Conservation (phyloP, 495 filamentous ascomycete genomes). For the Tuber umbilicatum region DNA sequence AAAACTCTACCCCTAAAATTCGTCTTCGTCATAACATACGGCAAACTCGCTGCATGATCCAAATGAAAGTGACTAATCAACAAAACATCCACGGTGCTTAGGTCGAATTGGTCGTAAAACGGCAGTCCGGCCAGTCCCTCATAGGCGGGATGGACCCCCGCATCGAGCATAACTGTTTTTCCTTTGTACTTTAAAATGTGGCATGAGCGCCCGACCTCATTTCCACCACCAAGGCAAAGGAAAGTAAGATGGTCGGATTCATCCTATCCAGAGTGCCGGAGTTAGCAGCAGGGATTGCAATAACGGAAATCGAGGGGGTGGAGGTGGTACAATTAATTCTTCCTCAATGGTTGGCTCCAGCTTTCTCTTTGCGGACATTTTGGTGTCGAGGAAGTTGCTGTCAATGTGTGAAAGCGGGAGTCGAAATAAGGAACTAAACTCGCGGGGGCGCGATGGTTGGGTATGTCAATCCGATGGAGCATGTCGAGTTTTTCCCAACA, state of each 20-base stretch:
- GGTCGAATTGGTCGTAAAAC: slow-evolving; percentile 96
- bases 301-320: background rate
- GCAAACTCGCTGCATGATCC: slow-evolving; percentile 91
- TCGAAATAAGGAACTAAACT: background rate
- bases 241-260: slow-evolving; percentile 81
- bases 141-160: slow-evolving; percentile 94
- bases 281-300: slow-evolving; percentile 11
- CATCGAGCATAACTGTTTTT: slow-evolving; percentile 98
- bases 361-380: slow-evolving; percentile 51
- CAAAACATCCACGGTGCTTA: slow-evolving; percentile 93
- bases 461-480: background rate
- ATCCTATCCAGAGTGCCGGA: slow-evolving; percentile 18
- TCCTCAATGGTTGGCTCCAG: slow-evolving; percentile 42
- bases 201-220: slow-evolving; percentile 94
- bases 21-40: slow-evolving; percentile 94
- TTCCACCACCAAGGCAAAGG: slow-evolving; percentile 85
- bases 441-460: background rate
- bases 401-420: background rate
- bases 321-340: slow-evolving; percentile 33
- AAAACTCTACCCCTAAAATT: slow-evolving; percentile 95
- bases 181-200: slow-evolving; percentile 98
- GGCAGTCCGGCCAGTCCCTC: slow-evolving; percentile 88
- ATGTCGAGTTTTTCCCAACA: background rate
- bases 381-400: background rate
- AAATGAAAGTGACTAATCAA: slow-evolving; percentile 98